Conservation (phyloP, 2,329 filamentous ascomycete genomes). For the Salinomyces thailandicus region DNA sequence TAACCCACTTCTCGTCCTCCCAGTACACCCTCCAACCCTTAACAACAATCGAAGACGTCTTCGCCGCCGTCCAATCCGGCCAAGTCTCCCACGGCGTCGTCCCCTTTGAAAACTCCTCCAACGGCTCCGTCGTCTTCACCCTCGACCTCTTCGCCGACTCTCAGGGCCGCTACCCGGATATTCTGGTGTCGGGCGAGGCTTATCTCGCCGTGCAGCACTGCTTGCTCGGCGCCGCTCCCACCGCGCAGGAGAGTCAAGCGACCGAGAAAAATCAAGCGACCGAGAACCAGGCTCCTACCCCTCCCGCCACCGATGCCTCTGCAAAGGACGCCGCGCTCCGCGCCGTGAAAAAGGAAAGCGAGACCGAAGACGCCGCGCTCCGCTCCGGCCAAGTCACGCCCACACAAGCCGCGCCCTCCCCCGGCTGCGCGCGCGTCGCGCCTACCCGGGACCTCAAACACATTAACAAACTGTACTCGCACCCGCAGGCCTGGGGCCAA, state of each 20-base stretch:
- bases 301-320: background rate
- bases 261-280: background rate
- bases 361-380: background rate
- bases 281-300: background rate
- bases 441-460: constrained; percentile 44
- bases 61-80: constrained; percentile 62
- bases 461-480: constrained; percentile 73
- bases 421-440: constrained; percentile 36
- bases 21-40: constrained; percentile 29
- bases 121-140: constrained; percentile 83
- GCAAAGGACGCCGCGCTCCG: background rate
- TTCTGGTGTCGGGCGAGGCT: constrained; percentile 70
- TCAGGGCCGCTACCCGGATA: constrained; percentile 50
- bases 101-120: constrained; percentile 92
- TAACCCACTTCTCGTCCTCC: constrained; percentile 11
- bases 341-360: too few species aligned
- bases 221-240: constrained; percentile 48
- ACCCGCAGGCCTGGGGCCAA: constrained; percentile 93
- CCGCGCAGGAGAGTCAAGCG: background rate
- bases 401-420: constrained; percentile 31
- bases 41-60: constrained; percentile 55
- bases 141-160: constrained; percentile 80
- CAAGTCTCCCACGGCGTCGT: constrained; percentile 64
- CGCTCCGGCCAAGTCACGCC: constrained; percentile 33
- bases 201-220: constrained; percentile 86